Evolutionary conservation across 2,329 filamentous ascomycete species (phyloP).

Genomic region (Helminthosporium solani): DNA sequence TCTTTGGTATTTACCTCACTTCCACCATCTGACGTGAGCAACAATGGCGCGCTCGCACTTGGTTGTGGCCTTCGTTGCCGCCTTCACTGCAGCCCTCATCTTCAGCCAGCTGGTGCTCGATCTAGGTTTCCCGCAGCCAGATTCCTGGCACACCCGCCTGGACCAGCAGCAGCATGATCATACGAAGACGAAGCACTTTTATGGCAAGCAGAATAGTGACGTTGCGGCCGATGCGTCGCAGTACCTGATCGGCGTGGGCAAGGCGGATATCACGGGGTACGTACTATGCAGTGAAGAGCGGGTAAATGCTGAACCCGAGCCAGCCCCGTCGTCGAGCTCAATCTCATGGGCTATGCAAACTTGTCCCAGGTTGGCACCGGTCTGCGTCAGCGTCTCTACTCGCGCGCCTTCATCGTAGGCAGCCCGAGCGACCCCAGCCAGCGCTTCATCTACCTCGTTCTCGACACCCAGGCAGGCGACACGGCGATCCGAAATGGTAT

Average conservation of each 20-base stretch:
- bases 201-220: constrained; percentile 30
- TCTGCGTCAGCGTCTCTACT: constrained; percentile 82
- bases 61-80: constrained; percentile 39
- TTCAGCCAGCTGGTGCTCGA: constrained; percentile 37
- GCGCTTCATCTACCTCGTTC: constrained; percentile 81
- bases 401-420: constrained; percentile 84
- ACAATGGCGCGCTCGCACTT: constrained; percentile 45
- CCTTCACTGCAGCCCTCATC: constrained; percentile 36
- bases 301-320: constrained; percentile 11
- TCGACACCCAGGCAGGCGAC: constrained; percentile 86
- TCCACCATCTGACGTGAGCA: constrained; percentile 10
- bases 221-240: constrained; percentile 43
- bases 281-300: not conserved
- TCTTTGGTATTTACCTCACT: constrained; percentile 20
- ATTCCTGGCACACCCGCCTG: constrained; percentile 39
- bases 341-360: constrained; percentile 90
- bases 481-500: constrained; percentile 88
- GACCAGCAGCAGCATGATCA: constrained; percentile 23
- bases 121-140: constrained; percentile 38
- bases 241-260: constrained; percentile 68
- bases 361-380: constrained; percentile 79
- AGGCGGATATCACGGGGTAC: constrained; percentile 71
- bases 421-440: constrained; percentile 65
- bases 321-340: constrained; percentile 83
- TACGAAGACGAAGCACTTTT: constrained; percentile 27